Evolutionary conservation across 208 protist species (phyloP).

Genomic region (Trypanosoma scelopori): DNA sequence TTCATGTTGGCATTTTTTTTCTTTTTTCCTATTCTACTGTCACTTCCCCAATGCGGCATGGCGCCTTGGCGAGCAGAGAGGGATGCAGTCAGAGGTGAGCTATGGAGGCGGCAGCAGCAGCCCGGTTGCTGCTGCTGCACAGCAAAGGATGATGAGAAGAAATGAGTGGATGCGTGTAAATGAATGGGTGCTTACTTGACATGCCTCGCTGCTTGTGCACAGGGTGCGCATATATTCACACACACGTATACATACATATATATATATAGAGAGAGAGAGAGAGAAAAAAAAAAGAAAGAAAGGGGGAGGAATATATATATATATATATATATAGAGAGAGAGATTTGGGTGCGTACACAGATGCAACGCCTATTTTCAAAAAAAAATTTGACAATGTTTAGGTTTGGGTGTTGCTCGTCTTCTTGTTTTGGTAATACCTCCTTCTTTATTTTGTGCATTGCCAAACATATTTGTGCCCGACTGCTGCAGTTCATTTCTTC

Average conservation of each 20-base stretch:
- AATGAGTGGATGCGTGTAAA: too few species aligned
- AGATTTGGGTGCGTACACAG: not conserved
- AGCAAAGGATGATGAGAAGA: too few species aligned
- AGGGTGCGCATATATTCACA: too few species aligned
- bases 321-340: slow-evolving; percentile 11
- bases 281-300: not conserved
- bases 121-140: too few species aligned
- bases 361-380: not conserved
- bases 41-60: not conserved
- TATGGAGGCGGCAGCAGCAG: too few species aligned
- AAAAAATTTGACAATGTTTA: too few species aligned
- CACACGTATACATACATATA: not conserved
- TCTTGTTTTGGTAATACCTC: slow-evolving; percentile 4
- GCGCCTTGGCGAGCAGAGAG: too few species aligned
- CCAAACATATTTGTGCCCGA: too few species aligned
- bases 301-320: not conserved
- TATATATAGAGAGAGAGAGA: slow-evolving; percentile 9
- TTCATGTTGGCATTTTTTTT: slow-evolving; percentile 16
- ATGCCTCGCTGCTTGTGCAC: too few species aligned
- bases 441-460: not conserved
- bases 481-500: not conserved
- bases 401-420: too few species aligned
- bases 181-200: too few species aligned
- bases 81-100: too few species aligned
- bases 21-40: slow-evolving; percentile 2